Base-by-base conservation (phyloP, 345 rosid genomes). In the Sisymbrium altissimum region DNA sequence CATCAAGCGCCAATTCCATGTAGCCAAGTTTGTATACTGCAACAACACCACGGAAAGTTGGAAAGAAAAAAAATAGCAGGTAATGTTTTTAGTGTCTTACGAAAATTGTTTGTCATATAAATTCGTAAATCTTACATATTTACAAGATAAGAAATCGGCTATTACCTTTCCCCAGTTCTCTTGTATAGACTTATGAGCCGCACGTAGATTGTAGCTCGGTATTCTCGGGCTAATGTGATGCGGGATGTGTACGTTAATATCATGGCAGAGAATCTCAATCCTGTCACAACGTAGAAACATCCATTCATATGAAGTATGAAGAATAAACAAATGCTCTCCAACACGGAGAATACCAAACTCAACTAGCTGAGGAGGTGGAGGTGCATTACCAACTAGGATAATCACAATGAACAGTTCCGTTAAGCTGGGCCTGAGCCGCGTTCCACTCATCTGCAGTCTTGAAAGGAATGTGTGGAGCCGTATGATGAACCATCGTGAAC, bases 401-500 rank as follows among this genome's bases (percentile, higher is more conserved):
- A 82, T 89, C 96, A 54, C 97, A 94, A 73, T 94, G 98, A 60
- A 91, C 89, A 3, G 96, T 94, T 81, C 98, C 96, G 11, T 85
- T 91, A 25, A 94, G 92, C 73, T 94, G 97, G 14, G 98, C 96
- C 73, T 84, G 88, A 75, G 93, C 92, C 5, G 92, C 90, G 71
- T 91, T 88, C 98, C 98, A 94, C 66, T 94, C 92, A 17, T 80
- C 77, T 0, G 85, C 76, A 62, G 84, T 68, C 80, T 89, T 94
- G 84, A 91, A 91, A 57, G 98, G 93, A 71, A 94, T 91, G 46
- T 88, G 96, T 21, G 98, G 96, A 64, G 98, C 97, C 0, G 98
- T 89, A 79, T 89, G 98, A 84, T 91, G 97, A 66, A 94, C 96
- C 97, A 89, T 91, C 30, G 98, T 94, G 83, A 89, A 94, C 46